These are phyloP conservation scores for Xerocomellus amylosporus DNA, from an alignment of 768 basidiomycete genomes.

Conservation along the genomic window DNA sequence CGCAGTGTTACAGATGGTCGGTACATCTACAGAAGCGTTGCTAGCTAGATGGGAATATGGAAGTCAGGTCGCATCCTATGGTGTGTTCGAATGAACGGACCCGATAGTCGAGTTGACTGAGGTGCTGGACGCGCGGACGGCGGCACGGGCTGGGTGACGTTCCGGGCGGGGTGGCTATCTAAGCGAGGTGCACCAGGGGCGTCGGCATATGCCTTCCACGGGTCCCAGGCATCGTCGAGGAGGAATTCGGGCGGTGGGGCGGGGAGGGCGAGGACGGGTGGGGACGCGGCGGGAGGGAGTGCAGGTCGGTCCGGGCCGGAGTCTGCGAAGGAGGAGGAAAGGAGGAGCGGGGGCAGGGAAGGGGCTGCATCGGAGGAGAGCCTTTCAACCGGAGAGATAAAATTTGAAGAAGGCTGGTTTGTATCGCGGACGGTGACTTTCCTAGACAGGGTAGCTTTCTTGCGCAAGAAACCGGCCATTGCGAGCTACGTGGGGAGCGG, in stretches of 20 bases:
- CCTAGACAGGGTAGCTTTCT: slow-evolving; percentile 36
- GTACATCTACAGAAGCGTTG: slow-evolving; percentile 2
- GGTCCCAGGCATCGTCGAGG: slow-evolving; percentile 22
- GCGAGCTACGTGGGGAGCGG: background rate
- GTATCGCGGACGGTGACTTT: background rate
- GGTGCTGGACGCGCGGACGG: background rate
- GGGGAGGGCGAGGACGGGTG: slow-evolving; percentile 4
- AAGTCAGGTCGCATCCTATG: background rate
- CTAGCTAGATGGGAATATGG: slow-evolving; percentile 1
- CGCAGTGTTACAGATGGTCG: background rate
- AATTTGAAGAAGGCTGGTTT: background rate
- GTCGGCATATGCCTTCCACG: slow-evolving; percentile 16
- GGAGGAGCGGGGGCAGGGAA: slow-evolving; percentile 42
- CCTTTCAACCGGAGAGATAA: background rate
- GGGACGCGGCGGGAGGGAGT: slow-evolving; percentile 17
- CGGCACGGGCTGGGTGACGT: background rate
- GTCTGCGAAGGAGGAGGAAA: slow-evolving; percentile 35
- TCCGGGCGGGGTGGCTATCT: background rate
- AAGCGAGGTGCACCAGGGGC: background rate
- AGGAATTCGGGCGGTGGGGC: background rate
- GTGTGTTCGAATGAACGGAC: slow-evolving; percentile 15
- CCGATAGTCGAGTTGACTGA: background rate
- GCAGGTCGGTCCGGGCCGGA: slow-evolving; percentile 17
- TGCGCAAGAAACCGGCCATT: slow-evolving; percentile 60
- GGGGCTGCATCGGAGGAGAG: slow-evolving; percentile 21